Evolutionary conservation across 1,284 basidiomycete genomes (phyloP), one percentile per base, ranked within the genome.

Genomic region (Cutaneotrichosporon sp.): DNA sequence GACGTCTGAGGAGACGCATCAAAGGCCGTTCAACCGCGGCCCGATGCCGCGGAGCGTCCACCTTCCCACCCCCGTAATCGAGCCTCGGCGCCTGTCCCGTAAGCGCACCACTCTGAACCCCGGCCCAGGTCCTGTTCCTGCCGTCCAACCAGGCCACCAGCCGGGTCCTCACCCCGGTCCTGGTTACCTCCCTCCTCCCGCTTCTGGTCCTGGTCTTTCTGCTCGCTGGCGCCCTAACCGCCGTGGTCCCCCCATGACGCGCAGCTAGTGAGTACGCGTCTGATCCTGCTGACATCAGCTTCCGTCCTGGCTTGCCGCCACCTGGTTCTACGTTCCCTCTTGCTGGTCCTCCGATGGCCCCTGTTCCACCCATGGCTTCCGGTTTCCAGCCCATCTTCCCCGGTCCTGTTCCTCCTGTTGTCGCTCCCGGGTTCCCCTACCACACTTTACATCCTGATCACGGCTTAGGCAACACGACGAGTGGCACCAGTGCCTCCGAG

Each of bases 41-140:
- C 58, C 58, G 7, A 26, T 50, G 34, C 58, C 58, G 2, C 32
- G 21, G 11, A 72, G 72, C n/a, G 69, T 81, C 49, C 70, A 76
- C 66, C 59, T 79, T 21, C 80, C 80, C 21, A 78, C 78, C 30
- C 80, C 80, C 14, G 74, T 81, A 47, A 65, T 70, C 40, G 64
- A 65, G 51, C 60, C 16, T n/a, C 40, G 53, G 51, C n/a, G 22
- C 22, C 56, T 32, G 14, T 30, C 40, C 4, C 21, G 21, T 13
- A 21, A 34, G 46, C 31, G 31, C 11, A 18, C 13, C 10, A 32
- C 42, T 31, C 38, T 14, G 11, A 40, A 40, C 13, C 10, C 11
- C 9, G 52, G 31, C 2, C 53, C 53, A 18, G 40, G 34, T 14
- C 6, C 52, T 52, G 46, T 1, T 30, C 47, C 34, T 6, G 2